phyloP scores from a whole-genome alignment of 371 early-diverging fungal species.

The Gilbertella persicaria region DNA sequence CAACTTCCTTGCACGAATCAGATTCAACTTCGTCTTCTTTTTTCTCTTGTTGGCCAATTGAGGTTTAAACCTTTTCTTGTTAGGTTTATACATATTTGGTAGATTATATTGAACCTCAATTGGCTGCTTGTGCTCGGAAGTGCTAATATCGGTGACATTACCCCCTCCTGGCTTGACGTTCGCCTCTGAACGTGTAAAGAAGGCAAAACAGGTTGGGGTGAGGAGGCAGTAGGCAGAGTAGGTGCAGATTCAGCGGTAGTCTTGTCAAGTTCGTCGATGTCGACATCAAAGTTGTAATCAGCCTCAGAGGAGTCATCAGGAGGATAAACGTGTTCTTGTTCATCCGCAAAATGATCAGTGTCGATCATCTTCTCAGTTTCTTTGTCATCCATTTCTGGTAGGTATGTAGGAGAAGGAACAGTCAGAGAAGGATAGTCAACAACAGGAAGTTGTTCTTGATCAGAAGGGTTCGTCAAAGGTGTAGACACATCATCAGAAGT shows the following conservation, averaged over 20 bases:
- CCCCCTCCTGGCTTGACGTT: conserved; percentile 7
- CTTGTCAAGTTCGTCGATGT: not conserved
- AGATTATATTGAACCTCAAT: not conserved
- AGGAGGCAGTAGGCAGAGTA: not conserved
- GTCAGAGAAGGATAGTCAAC: too few species aligned
- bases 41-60: not conserved
- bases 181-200: conserved; percentile 5
- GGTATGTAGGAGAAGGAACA: too few species aligned
- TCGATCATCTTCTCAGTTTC: too few species aligned
- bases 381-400: too few species aligned
- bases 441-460: too few species aligned
- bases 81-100: not conserved
- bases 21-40: not conserved
- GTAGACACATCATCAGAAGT: too few species aligned
- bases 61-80: not conserved
- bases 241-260: not conserved
- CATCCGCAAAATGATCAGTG: too few species aligned
- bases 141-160: conserved; percentile 2
- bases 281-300: not conserved
- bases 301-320: too few species aligned
- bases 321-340: too few species aligned
- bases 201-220: not conserved
- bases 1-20: not conserved
- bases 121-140: not conserved
- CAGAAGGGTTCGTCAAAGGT: too few species aligned